A percentile compares a stretch with the other conserved stretches of the same genome.
phyloP scores from a whole-genome alignment of 768 basidiomycete species.

The Dioszegia crocea region DNA sequence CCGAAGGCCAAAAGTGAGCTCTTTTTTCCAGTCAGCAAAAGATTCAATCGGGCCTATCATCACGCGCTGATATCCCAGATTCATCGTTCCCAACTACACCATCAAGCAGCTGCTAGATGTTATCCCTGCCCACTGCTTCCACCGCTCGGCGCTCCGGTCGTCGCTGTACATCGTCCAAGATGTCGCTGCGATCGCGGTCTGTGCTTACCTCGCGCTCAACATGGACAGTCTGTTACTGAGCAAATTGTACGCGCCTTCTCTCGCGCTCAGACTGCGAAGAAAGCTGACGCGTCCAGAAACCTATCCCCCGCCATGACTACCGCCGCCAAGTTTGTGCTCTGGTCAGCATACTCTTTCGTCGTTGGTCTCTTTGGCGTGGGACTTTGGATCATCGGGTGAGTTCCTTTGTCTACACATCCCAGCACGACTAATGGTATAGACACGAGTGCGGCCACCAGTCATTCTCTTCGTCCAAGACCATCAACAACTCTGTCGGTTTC shows the following conservation, averaged over 20 bases:
- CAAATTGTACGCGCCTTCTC: constrained; percentile 30
- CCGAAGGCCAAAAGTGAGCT: constrained; percentile 39
- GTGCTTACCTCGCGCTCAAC: constrained; percentile 67
- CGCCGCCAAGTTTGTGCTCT: constrained; percentile 62
- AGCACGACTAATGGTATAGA: not conserved
- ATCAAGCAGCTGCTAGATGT: constrained; percentile 78
- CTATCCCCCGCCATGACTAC: constrained; percentile 32
- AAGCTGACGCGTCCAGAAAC: too few species aligned
- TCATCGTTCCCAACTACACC: constrained; percentile 70
- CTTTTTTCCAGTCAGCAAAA: not conserved
- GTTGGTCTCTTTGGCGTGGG: constrained; percentile 87
- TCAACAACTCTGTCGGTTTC: constrained; percentile 93
- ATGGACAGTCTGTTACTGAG: constrained; percentile 55
- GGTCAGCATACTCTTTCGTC: constrained; percentile 75
- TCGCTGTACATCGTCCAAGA: constrained; percentile 76
- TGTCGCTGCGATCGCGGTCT: constrained; percentile 60
- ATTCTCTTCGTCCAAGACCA: constrained; percentile 81
- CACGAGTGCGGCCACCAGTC: constrained; percentile 97
- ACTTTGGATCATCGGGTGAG: constrained; percentile 76
- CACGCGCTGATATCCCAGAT: too few species aligned
- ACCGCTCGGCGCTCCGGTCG: constrained; percentile 79
- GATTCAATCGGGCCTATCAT: too few species aligned
- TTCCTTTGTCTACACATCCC: not conserved
- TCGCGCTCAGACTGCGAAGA: not conserved
- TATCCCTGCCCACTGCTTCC: constrained; percentile 86